phyloP scores from a whole-genome alignment of 2,329 filamentous ascomycete genomes.

The Colletotrichum sp. region DNA sequence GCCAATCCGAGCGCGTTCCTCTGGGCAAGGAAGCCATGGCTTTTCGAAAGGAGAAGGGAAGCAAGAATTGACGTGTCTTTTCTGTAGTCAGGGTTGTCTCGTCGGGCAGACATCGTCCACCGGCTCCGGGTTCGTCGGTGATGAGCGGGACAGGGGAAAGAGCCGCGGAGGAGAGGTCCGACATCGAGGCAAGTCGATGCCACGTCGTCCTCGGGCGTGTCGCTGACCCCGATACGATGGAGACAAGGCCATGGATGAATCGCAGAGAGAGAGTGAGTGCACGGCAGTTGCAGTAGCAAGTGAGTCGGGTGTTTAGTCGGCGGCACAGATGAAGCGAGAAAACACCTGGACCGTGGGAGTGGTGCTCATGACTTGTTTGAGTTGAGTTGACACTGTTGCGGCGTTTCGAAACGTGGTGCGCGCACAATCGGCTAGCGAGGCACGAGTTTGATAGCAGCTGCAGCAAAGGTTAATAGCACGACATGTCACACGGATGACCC shows the following conservation, averaged over 20 bases:
- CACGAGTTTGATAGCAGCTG: neutral
- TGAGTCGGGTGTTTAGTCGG: neutral
- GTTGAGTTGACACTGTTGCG: neutral
- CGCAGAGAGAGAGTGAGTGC: neutral
- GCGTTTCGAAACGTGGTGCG: slow-evolving; percentile 17
- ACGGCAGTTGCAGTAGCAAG: neutral
- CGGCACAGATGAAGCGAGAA: neutral
- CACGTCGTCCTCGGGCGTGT: neutral
- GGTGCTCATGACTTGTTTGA: neutral
- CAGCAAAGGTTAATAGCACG: slow-evolving; percentile 21
- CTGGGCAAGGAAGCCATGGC: slow-evolving; percentile 11
- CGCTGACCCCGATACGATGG: neutral
- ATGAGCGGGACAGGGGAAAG: neutral
- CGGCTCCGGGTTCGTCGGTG: neutral
- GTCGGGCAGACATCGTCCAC: neutral
- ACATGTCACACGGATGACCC: slow-evolving; percentile 12
- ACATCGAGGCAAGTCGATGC: neutral
- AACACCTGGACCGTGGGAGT: neutral
- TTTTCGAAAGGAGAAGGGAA: neutral
- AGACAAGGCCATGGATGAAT: neutral
- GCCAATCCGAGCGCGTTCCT: neutral
- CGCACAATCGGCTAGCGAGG: slow-evolving; percentile 6
- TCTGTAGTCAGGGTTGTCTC: neutral
- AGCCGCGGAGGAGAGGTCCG: neutral
- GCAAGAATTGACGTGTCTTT: slow-evolving; percentile 10